Evolutionary conservation across 805 yeast species (phyloP), one percentile per base, ranked within the genome.

Genomic region (Candida yuanshanica): DNA sequence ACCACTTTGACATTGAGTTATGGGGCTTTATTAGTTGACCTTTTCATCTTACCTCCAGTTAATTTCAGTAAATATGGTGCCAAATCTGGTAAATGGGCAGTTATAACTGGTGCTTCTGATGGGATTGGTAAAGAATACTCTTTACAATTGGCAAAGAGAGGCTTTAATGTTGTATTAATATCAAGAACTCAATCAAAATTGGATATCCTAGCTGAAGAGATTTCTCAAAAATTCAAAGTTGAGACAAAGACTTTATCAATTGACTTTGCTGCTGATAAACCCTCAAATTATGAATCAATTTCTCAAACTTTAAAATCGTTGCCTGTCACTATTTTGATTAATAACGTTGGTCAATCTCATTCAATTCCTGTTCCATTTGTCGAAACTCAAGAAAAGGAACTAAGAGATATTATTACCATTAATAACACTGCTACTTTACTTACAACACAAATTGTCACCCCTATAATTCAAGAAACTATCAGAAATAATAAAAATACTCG

Each of bases 101-200:
- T 93, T 24, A 76, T 93, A 14, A 93, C 99, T 7, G 99, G 99
- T 44, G 95, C 97, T 4, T 87, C 97, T 36, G 98, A 93, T 60
- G 99, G 99, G 26, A 83, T 93, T 56, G 99, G 99, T 43, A 88
- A 90, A 60, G 96, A 93, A 62, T 93, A 77, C 58, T 81, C 96
- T 2, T 57, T 65, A 20, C 98, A 91, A 65, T 73, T 93, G 63
- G 99, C 98, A 11, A 63, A 72, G 40, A 79, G 75, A 49, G 96
- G 96, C 2, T 83, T 90, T 62, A 90, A 89, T 52, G 62, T 93
- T 36, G 80, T 87, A 11, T 72, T 93, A 50, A 80, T 91, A 13
- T 85, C 96, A 20, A 79, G 99, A 65, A 88, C 95, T 14, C 73
- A 73, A 57, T 68, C 84, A 23, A 91, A 90, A 60, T 74, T 93